These are phyloP conservation scores for Kodamaea arcana DNA, from an alignment of 1,139 yeast species.

Conservation along the genomic window DNA sequence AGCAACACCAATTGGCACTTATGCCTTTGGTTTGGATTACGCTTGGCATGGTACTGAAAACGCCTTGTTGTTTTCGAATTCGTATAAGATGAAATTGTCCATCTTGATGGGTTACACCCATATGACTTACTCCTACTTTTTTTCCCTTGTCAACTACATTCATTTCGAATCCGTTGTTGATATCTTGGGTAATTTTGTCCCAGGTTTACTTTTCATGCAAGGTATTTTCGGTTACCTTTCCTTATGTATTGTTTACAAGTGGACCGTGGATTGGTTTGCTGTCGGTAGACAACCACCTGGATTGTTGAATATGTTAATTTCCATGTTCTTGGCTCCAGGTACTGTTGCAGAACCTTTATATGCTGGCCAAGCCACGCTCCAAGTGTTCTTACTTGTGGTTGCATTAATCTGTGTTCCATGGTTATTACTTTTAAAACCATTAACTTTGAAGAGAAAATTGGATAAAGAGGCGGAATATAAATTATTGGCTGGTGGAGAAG, in stretches of 20 bases:
- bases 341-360: slow-evolving; percentile 62
- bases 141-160: slow-evolving; percentile 62
- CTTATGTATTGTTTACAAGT: slow-evolving; percentile 68
- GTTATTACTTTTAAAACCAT: slow-evolving; percentile 65
- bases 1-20: slow-evolving; percentile 56
- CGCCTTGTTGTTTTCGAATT: slow-evolving; percentile 66
- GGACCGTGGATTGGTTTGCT: slow-evolving; percentile 77
- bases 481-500: slow-evolving; percentile 18
- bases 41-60: slow-evolving; percentile 85
- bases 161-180: slow-evolving; percentile 60
- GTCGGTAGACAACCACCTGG: slow-evolving; percentile 72
- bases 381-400: slow-evolving; percentile 51
- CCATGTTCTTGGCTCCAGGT: slow-evolving; percentile 80
- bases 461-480: slow-evolving; percentile 38
- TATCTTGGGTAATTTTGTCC: slow-evolving; percentile 71
- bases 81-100: slow-evolving; percentile 79
- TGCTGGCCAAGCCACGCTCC: slow-evolving; percentile 59
- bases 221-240: slow-evolving; percentile 78
- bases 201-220: slow-evolving; percentile 79
- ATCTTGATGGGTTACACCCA: slow-evolving; percentile 76
- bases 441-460: slow-evolving; percentile 38
- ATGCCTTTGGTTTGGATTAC: slow-evolving; percentile 67
- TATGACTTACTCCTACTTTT: slow-evolving; percentile 70
- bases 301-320: slow-evolving; percentile 72
- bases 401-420: slow-evolving; percentile 78